Evolutionary conservation across 306 rosid species (phyloP).

Genomic region (Pterocarpus macrocarpus): DNA sequence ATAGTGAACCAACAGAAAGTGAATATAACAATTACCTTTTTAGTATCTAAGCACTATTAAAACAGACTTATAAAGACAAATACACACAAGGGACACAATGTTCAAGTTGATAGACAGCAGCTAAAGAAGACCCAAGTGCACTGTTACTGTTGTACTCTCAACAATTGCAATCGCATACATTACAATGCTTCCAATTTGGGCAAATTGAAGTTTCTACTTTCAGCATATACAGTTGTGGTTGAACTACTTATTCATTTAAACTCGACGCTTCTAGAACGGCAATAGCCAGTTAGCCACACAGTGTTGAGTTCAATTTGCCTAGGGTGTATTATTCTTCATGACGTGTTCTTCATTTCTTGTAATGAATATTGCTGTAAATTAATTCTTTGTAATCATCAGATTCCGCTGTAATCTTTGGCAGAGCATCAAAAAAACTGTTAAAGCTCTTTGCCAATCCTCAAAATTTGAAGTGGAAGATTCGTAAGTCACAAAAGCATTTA

Average conservation of each 20-base stretch:
- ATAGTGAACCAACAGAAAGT: neutral
- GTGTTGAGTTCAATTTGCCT: neutral
- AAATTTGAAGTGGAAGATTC: neutral
- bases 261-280: neutral
- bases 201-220: constrained; percentile 11
- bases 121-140: neutral
- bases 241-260: neutral
- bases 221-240: neutral
- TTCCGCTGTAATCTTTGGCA: neutral
- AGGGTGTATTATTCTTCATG: neutral
- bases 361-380: neutral
- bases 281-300: neutral
- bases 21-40: neutral
- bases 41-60: neutral
- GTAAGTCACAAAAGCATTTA: neutral
- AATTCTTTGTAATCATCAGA: neutral
- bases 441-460: neutral
- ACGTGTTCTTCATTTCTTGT: neutral
- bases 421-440: neutral
- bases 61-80: constrained; percentile 3
- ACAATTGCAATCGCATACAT: constrained; percentile 8
- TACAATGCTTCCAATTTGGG: constrained; percentile 1
- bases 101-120: neutral
- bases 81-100: neutral
- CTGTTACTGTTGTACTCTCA: neutral